Evolutionary conservation across 2,329 filamentous ascomycete species (phyloP).

Genomic region (Grosmannia huntii): DNA sequence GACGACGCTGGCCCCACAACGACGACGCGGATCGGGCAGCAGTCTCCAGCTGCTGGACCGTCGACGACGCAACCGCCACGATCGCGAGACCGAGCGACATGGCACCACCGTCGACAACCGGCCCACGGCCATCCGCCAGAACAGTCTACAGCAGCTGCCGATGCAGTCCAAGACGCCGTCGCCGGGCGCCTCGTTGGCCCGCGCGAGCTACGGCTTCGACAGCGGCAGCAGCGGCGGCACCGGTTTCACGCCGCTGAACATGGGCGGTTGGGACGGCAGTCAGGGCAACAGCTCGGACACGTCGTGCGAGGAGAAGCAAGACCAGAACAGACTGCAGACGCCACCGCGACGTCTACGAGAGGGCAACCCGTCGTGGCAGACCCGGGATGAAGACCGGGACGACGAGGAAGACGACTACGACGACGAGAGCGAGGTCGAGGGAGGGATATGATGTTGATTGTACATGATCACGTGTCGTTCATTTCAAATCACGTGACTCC

Average conservation of each 20-base stretch:
- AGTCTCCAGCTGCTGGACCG: conserved; percentile 29
- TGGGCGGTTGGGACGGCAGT: not conserved
- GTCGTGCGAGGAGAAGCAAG: not conserved
- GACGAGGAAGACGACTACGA: not conserved
- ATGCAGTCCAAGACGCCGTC: conserved; percentile 5
- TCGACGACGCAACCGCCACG: conserved; percentile 17
- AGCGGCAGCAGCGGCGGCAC: not conserved
- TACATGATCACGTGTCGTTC: too few relatives aligned
- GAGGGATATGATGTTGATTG: too few relatives aligned
- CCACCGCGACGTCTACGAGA: too few relatives aligned
- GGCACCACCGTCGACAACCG: not conserved
- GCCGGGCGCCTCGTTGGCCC: conserved; percentile 1
- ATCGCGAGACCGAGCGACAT: conserved; percentile 25
- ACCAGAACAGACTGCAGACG: too few relatives aligned
- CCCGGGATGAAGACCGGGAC: too few relatives aligned
- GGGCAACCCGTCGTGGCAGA: too few relatives aligned
- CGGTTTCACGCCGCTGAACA: not conserved
- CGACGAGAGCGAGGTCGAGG: not conserved
- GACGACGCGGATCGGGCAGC: conserved; percentile 34
- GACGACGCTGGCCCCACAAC: not conserved
- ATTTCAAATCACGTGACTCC: too few relatives aligned
- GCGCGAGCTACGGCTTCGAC: conserved; percentile 4
- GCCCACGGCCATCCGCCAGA: conserved; percentile 5
- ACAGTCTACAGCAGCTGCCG: conserved; percentile 13
- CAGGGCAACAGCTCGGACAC: not conserved